These are phyloP conservation scores for Colletotrichum noveboracense DNA, from an alignment of 2,329 filamentous ascomycete species.

Conservation along the genomic window DNA sequence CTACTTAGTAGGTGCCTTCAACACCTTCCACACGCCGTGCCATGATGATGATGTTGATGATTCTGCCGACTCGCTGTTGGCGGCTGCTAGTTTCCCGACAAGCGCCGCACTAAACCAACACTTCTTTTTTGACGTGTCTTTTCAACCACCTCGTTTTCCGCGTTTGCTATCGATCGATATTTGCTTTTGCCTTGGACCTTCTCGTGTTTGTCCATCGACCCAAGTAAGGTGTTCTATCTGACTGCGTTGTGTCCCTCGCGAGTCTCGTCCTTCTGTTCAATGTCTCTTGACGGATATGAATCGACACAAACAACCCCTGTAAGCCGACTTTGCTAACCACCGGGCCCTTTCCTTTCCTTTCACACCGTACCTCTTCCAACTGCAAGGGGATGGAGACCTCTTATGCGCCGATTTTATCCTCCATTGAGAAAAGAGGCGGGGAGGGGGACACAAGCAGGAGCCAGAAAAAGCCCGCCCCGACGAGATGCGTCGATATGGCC, in stretches of 20 bases:
- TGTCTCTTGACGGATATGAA: not conserved
- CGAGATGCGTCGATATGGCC: not conserved
- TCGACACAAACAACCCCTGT: not conserved
- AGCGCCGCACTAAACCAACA: not conserved
- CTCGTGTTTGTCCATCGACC: not conserved
- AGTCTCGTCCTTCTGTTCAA: not conserved
- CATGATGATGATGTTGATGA: conserved; percentile 10
- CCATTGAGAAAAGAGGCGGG: not conserved
- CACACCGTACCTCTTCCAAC: not conserved
- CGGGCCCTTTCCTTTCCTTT: not conserved
- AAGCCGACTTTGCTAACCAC: not conserved
- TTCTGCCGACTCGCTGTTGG: not conserved
- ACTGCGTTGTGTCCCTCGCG: not conserved
- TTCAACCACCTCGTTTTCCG: not conserved
- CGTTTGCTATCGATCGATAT: not conserved
- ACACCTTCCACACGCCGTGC: not conserved
- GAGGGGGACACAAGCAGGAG: not conserved
- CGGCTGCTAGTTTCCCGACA: not conserved
- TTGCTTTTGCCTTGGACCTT: not conserved
- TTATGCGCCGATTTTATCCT: not conserved
- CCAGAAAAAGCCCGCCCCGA: not conserved
- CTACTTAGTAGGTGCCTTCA: not conserved
- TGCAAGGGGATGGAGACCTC: not conserved
- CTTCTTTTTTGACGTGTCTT: not conserved
- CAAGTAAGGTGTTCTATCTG: not conserved